phyloP scores from a whole-genome alignment of 257 asterid species.

The Buddleja alternifolia region DNA sequence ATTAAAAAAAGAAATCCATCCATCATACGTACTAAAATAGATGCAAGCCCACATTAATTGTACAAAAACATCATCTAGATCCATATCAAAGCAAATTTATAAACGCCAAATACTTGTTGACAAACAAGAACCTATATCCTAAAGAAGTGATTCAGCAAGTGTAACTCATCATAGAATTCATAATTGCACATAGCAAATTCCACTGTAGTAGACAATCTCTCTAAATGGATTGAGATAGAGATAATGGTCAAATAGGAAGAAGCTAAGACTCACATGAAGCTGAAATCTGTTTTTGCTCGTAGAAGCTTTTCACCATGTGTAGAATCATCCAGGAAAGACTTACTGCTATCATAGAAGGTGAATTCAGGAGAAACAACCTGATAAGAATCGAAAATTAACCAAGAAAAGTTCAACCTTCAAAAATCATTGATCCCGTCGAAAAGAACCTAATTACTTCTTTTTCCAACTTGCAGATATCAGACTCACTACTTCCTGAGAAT shows the following conservation, averaged over 20 bases:
- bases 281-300: constrained; percentile 94
- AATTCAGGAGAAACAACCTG: constrained; percentile 98
- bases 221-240: constrained; percentile 2
- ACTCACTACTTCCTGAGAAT: constrained; percentile 5
- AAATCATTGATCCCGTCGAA: constrained; percentile 10
- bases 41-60: not conserved
- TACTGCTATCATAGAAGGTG: constrained; percentile 90
- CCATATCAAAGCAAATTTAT: not conserved
- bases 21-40: constrained; percentile 18
- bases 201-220: constrained; percentile 10
- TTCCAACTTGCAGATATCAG: constrained; percentile 12
- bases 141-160: constrained; percentile 6
- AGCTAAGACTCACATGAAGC: constrained; percentile 80
- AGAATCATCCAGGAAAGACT: constrained; percentile 85
- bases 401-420: constrained; percentile 20
- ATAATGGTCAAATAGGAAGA: constrained; percentile 26
- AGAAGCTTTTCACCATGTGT: constrained; percentile 90
- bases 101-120: constrained; percentile 13
- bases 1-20: constrained; percentile 2
- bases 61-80: not conserved
- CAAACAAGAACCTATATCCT: constrained; percentile 2
- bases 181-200: not conserved
- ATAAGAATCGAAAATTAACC: constrained; percentile 34
- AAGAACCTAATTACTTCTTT: not conserved
- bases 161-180: constrained; percentile 12